Conservation (phyloP, 176 grass and related monocot genomes). For the Eragrostis nindensis region DNA sequence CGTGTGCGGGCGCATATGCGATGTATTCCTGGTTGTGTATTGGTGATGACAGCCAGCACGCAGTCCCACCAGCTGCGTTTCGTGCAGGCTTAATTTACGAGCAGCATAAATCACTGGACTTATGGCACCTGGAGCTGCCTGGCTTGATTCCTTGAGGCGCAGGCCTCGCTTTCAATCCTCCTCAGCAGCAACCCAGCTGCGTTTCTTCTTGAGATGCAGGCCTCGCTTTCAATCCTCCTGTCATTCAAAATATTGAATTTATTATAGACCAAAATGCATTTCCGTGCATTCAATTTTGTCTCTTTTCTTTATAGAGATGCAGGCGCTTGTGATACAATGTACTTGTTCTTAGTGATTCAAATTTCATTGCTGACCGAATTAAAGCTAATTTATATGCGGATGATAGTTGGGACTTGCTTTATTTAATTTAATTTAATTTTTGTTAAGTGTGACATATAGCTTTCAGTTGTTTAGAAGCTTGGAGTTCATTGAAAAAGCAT, state of each 20-base stretch:
- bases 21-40: no score
- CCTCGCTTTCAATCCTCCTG: no score
- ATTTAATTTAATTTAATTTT: not conserved
- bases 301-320: not conserved
- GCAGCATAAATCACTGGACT: no score
- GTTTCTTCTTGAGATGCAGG: no score
- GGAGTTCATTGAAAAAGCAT: not conserved
- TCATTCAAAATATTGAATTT: not conserved
- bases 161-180: no score
- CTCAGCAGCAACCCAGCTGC: no score
- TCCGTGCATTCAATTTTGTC: not conserved
- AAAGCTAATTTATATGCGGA: not conserved
- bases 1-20: no score
- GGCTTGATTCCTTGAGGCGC: no score
- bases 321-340: not conserved
- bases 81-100: no score
- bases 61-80: no score
- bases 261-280: not conserved
- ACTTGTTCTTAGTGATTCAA: not conserved
- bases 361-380: constrained; percentile 6
- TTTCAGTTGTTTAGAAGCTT: constrained; percentile 12
- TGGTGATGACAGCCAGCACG: no score
- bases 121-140: no score
- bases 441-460: constrained; percentile 14
- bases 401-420: constrained; percentile 3